Evolutionary conservation across 345 rosid species (phyloP).

Genomic region (Crucihimalaya himalaica): DNA sequence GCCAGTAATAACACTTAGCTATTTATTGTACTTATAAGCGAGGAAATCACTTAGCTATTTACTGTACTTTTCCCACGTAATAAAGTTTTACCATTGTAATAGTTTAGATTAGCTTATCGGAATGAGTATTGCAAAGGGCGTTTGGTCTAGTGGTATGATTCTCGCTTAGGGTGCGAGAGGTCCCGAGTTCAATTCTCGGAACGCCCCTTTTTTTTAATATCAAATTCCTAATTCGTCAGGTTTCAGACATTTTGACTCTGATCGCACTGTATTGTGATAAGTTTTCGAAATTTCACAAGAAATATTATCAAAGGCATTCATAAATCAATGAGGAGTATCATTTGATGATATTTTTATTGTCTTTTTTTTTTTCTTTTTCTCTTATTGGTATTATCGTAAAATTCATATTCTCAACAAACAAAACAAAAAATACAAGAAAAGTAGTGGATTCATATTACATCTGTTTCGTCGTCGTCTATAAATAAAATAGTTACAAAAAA

Average conservation of each 20-base stretch:
- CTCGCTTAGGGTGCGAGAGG: constrained; percentile 94
- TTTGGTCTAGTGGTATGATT: constrained; percentile 92
- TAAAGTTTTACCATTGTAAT: too few relatives aligned
- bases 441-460: constrained; percentile 19
- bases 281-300: too few relatives aligned
- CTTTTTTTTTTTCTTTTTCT: neutral
- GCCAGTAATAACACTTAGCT: too few relatives aligned
- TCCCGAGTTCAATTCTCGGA: constrained; percentile 86
- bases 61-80: too few relatives aligned
- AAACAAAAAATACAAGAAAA: neutral
- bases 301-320: too few relatives aligned
- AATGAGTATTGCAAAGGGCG: constrained; percentile 38
- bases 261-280: too few relatives aligned
- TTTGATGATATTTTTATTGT: neutral
- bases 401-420: neutral
- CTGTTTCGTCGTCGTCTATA: constrained; percentile 27
- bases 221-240: neutral
- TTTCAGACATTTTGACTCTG: neutral
- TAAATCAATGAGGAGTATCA: too few relatives aligned
- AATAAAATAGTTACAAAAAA: constrained; percentile 6
- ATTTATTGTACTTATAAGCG: too few relatives aligned
- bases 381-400: neutral
- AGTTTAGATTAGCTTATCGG: too few relatives aligned
- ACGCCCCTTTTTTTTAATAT: constrained; percentile 36
- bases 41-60: too few relatives aligned